These are phyloP conservation scores for Triadica sebifera DNA, from an alignment of 345 rosid species.

Conservation along the genomic window DNA sequence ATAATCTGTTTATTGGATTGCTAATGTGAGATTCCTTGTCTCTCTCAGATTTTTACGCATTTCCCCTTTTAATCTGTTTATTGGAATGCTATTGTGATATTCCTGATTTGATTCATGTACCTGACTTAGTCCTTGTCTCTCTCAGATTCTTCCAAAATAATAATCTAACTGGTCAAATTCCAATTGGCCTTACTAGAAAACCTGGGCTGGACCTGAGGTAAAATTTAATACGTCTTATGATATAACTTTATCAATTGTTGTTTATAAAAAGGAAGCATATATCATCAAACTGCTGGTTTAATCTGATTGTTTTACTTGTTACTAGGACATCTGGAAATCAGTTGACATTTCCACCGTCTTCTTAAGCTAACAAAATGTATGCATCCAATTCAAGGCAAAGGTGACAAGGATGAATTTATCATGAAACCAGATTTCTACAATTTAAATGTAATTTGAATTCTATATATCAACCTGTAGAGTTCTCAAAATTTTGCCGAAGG, in stretches of 20 bases:
- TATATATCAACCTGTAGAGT: background rate
- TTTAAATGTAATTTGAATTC: too few species aligned
- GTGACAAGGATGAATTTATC: background rate
- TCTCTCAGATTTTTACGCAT: background rate
- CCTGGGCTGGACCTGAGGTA: slow-evolving; percentile 60
- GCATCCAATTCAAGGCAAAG: background rate
- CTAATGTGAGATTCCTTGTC: too few species aligned
- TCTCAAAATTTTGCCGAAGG: slow-evolving; percentile 20
- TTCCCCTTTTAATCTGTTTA: background rate
- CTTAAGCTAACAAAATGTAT: slow-evolving; percentile 23
- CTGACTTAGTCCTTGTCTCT: slow-evolving; percentile 21
- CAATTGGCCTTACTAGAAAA: slow-evolving; percentile 48
- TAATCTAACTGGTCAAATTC: slow-evolving; percentile 70
- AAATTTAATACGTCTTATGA: slow-evolving; percentile 11
- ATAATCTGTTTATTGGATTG: too few species aligned
- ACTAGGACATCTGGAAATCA: slow-evolving; percentile 51
- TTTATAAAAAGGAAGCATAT: background rate
- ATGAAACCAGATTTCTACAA: slow-evolving; percentile 5
- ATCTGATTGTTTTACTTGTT: slow-evolving; percentile 20
- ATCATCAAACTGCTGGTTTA: background rate
- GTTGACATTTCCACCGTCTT: slow-evolving; percentile 34
- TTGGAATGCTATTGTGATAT: slow-evolving; percentile 1
- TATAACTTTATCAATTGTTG: background rate
- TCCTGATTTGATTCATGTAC: slow-evolving; percentile 14
- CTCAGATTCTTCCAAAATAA: slow-evolving; percentile 86